Percentiles rank a stretch among this genome's conserved stretches.
These are phyloP conservation scores for Macrotyloma uniflorum DNA, from an alignment of 306 rosid genomes.

Conservation along the genomic window DNA sequence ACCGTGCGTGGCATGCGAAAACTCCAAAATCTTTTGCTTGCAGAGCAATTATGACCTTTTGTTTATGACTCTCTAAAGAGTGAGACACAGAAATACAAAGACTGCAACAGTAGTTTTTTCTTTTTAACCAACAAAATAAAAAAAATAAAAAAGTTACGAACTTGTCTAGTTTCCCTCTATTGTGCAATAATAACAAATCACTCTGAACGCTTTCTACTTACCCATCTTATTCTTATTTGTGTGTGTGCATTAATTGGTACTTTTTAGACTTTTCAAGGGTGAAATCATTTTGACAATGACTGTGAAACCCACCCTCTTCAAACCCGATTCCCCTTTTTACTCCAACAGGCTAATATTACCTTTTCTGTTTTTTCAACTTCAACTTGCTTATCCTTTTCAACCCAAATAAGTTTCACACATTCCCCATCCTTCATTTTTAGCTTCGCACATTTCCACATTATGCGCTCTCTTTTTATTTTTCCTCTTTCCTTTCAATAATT, in stretches of 20 bases:
- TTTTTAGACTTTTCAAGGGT: neutral
- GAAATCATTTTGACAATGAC: constrained; percentile 30
- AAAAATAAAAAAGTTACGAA: neutral
- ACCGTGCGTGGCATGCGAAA: constrained; percentile 2
- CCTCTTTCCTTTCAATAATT: no score
- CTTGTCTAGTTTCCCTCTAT: constrained; percentile 1
- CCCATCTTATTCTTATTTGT: neutral
- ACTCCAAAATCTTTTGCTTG: constrained; percentile 2
- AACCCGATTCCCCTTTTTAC: neutral
- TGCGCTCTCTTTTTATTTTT: no score
- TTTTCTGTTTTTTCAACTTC: neutral
- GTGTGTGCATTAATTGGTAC: neutral
- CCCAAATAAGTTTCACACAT: neutral
- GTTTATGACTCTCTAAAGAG: neutral
- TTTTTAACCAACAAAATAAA: neutral
- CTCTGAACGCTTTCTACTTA: neutral
- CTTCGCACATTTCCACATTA: neutral
- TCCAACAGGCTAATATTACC: neutral
- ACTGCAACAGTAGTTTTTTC: neutral
- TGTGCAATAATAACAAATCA: constrained; percentile 18
- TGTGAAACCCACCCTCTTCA: neutral
- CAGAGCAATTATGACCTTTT: neutral
- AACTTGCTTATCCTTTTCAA: neutral
- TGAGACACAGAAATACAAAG: neutral
- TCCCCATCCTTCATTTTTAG: neutral